phyloP scores from a whole-genome alignment of 2,329 filamentous ascomycete genomes.

The Penicillium sp. region DNA sequence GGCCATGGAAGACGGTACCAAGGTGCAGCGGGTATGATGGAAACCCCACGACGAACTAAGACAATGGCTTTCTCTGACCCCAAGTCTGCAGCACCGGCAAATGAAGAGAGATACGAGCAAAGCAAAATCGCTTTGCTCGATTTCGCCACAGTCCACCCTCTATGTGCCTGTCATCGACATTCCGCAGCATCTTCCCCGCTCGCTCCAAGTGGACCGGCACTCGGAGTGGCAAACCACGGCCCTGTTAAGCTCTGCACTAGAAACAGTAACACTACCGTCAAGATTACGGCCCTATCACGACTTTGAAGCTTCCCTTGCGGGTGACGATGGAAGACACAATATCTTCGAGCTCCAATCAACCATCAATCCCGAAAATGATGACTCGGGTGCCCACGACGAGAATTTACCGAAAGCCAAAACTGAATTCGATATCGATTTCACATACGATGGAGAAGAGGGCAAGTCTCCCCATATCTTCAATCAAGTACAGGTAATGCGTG shows the following conservation, averaged over 20 bases:
- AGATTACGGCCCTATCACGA: conserved; percentile 52
- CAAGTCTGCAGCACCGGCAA: conserved; percentile 55
- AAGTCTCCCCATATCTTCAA: conserved; percentile 39
- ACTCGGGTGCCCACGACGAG: conserved; percentile 13
- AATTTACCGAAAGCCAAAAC: conserved; percentile 25
- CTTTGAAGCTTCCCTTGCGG: conserved; percentile 54
- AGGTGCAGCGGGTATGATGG: conserved; percentile 57
- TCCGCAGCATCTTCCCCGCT: conserved; percentile 59
- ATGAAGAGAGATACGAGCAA: conserved; percentile 72
- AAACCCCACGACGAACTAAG: neutral
- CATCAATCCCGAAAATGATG: conserved; percentile 45
- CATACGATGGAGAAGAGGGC: conserved; percentile 32
- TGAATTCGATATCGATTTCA: conserved; percentile 46
- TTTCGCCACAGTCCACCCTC: conserved; percentile 73
- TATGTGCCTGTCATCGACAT: conserved; percentile 75
- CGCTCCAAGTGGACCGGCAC: conserved; percentile 62
- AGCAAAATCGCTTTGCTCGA: conserved; percentile 70
- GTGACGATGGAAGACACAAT: conserved; percentile 71
- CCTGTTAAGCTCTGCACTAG: conserved; percentile 74
- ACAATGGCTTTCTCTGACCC: conserved; percentile 35
- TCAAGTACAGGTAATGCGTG: conserved; percentile 40
- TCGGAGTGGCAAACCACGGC: conserved; percentile 83
- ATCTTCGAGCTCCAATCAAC: conserved; percentile 76
- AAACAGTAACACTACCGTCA: conserved; percentile 77
- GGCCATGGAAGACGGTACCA: conserved; percentile 71